A percentile compares a stretch with the other conserved stretches of the same genome.
These are phyloP conservation scores for Lepiota venenata DNA, from an alignment of 768 basidiomycete species.

Conservation along the genomic window DNA sequence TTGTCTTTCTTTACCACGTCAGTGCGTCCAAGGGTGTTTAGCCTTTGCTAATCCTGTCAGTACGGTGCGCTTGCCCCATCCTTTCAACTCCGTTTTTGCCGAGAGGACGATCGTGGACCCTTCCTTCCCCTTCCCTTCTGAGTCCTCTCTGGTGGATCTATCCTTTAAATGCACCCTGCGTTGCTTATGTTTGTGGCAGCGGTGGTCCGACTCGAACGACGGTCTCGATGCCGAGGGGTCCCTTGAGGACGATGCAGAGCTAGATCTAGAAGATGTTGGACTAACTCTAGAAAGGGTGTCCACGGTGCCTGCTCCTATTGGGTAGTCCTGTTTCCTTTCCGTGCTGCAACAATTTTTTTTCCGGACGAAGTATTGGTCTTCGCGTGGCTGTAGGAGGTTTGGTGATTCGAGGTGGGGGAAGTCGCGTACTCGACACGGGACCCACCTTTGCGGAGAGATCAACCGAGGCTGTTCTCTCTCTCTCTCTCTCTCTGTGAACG, in stretches of 20 bases:
- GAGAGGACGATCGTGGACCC: conserved; percentile 2
- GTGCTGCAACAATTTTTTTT: no score
- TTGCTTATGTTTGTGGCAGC: conserved; percentile 9
- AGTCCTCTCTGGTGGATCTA: conserved; percentile 4
- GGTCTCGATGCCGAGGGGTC: not conserved
- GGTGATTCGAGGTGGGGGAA: no score
- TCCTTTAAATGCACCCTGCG: conserved; percentile 17
- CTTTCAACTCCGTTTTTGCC: conserved; percentile 22
- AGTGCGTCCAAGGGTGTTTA: not conserved
- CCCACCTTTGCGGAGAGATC: no score
- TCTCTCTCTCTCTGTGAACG: no score
- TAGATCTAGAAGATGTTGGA: conserved; percentile 8
- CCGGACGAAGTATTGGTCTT: no score
- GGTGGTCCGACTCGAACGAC: conserved; percentile 2
- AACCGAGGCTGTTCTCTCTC: no score
- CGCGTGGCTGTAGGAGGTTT: no score
- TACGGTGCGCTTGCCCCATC: conserved; percentile 47
- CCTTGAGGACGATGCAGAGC: conserved; percentile 4
- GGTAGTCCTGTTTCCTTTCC: no score
- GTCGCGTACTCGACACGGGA: no score
- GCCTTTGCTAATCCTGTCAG: conserved; percentile 39
- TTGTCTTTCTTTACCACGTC: conserved; percentile 47
- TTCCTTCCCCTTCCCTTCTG: conserved; percentile 23
- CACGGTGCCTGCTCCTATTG: not conserved
- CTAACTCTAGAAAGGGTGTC: conserved; percentile 12